phyloP scores from a whole-genome alignment of 108 stramenopile species.

The Cyclotella sp. region DNA sequence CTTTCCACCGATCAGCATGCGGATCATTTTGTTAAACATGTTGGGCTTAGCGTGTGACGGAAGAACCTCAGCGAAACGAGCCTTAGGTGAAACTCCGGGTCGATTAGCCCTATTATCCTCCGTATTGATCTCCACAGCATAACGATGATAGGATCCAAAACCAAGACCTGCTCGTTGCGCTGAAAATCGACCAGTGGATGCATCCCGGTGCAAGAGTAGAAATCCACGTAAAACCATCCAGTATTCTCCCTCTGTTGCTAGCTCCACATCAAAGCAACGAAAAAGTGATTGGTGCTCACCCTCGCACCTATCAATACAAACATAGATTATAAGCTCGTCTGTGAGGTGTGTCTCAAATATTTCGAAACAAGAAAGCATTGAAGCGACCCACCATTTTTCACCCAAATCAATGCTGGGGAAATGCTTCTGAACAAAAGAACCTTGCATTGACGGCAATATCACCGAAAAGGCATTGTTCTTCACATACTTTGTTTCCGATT shows the following conservation, averaged over 20 bases:
- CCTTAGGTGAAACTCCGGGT: not conserved
- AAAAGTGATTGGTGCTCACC: conserved; percentile 67
- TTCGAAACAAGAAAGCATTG: not conserved
- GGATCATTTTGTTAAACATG: conserved; percentile 26
- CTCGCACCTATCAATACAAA: conserved; percentile 43
- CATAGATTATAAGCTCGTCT: not conserved
- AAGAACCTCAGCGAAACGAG: conserved; percentile 37
- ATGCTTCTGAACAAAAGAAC: conserved; percentile 36
- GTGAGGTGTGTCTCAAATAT: not conserved
- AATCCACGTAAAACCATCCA: conserved; percentile 91
- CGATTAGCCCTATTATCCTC: conserved; percentile 24
- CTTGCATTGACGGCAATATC: conserved; percentile 45
- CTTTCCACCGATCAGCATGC: conserved; percentile 52
- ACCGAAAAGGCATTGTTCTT: conserved; percentile 76
- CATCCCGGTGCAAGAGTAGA: conserved; percentile 84
- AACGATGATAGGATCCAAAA: conserved; percentile 66
- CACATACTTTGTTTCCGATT: conserved; percentile 67
- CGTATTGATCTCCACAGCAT: conserved; percentile 20
- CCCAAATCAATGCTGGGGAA: conserved; percentile 45
- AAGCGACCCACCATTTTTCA: conserved; percentile 64
- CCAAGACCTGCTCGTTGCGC: conserved; percentile 68
- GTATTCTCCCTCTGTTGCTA: conserved; percentile 89
- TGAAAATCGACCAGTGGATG: conserved; percentile 77
- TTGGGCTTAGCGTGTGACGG: conserved; percentile 6
- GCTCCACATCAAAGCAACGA: conserved; percentile 83